These are phyloP conservation scores for Cercospora beticola DNA, from an alignment of 2,329 filamentous ascomycete genomes.

Conservation along the genomic window DNA sequence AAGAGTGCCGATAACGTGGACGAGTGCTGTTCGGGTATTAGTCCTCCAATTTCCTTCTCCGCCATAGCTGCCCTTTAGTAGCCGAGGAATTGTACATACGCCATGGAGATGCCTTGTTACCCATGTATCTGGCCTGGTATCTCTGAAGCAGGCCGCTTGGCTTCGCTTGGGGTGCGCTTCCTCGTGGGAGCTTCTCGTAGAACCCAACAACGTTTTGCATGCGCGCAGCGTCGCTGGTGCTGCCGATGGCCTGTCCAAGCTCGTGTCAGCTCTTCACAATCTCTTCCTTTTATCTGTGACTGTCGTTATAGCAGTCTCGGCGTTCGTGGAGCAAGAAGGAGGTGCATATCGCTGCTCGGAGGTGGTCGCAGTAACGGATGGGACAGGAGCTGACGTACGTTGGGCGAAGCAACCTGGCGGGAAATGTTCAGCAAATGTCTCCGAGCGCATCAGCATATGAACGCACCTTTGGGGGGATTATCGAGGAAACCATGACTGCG, in stretches of 20 bases:
- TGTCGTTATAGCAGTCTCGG: background rate
- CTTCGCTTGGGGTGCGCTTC: conserved; percentile 79
- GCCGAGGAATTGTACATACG: conserved; percentile 62
- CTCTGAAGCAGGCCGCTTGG: conserved; percentile 77
- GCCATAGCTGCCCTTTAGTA: background rate
- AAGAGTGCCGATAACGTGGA: conserved; percentile 79
- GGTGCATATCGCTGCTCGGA: conserved; percentile 1
- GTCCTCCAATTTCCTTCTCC: conserved; percentile 5
- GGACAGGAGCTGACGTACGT: conserved; percentile 58
- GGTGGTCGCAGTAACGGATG: conserved; percentile 8
- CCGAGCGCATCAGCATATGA: background rate
- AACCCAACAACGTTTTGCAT: conserved; percentile 98
- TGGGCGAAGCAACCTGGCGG: conserved; percentile 73
- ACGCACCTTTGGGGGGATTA: conserved; percentile 96
- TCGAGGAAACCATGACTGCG: conserved; percentile 65
- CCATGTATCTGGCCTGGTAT: conserved; percentile 88
- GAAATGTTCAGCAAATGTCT: conserved; percentile 37
- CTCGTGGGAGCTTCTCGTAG: conserved; percentile 97
- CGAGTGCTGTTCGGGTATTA: conserved; percentile 63
- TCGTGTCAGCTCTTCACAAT: conserved; percentile 24
- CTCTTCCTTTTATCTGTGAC: background rate
- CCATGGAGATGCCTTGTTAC: conserved; percentile 83
- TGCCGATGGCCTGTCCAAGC: conserved; percentile 77
- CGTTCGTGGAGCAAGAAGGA: background rate
- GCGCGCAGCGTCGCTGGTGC: conserved; percentile 89